These are phyloP conservation scores for Termitomyces sp. DNA, from an alignment of 768 basidiomycete genomes.

Conservation along the genomic window DNA sequence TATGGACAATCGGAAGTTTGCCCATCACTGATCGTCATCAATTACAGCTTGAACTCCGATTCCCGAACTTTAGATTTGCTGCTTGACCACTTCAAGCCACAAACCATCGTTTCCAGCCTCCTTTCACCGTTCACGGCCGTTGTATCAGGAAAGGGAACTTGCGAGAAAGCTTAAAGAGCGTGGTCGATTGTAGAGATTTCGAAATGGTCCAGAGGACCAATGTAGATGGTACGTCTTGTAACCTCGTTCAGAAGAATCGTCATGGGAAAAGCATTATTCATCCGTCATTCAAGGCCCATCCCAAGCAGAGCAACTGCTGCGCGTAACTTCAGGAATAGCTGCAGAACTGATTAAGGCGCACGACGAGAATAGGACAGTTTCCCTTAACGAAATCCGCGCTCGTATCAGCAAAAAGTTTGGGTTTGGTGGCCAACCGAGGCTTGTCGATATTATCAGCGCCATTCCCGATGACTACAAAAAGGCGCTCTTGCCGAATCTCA, in stretches of 20 bases:
- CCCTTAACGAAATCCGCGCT: constrained; percentile 83
- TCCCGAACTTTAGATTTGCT: neutral
- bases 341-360: constrained; percentile 89
- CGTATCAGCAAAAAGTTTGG: constrained; percentile 89
- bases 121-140: neutral
- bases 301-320: constrained; percentile 85
- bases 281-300: constrained; percentile 52
- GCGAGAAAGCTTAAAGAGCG: neutral
- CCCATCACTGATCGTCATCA: neutral
- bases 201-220: constrained; percentile 14
- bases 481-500: constrained; percentile 81
- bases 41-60: neutral
- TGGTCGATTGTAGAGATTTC: neutral
- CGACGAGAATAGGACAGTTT: constrained; percentile 71
- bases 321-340: constrained; percentile 93
- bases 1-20: no score
- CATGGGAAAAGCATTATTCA: neutral
- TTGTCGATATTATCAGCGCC: constrained; percentile 98
- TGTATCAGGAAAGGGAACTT: neutral
- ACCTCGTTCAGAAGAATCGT: neutral
- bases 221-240: constrained; percentile 8
- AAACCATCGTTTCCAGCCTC: neutral
- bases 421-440: constrained; percentile 81
- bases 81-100: neutral
- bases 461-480: constrained; percentile 98